phyloP scores from a whole-genome alignment of 2,329 filamentous ascomycete species.

The Pyricularia sp. region DNA sequence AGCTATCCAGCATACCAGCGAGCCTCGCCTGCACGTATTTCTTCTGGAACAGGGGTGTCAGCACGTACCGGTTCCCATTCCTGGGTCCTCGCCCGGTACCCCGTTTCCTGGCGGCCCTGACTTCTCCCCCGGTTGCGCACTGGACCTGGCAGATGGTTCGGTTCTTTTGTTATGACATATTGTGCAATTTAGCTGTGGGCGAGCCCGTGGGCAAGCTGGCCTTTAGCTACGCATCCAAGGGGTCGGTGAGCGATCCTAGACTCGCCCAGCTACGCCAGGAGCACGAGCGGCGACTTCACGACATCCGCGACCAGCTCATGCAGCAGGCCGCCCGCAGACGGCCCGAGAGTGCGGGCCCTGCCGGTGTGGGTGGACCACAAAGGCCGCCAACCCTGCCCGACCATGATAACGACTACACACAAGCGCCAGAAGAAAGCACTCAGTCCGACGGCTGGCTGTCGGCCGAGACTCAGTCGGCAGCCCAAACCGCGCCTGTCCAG shows the following conservation, averaged over 20 bases:
- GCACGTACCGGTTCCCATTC: slow-evolving; percentile 10
- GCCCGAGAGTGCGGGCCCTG: not conserved
- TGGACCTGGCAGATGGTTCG: not conserved
- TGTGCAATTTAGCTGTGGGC: not conserved
- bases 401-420: not conserved
- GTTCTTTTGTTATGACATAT: not conserved
- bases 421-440: not conserved
- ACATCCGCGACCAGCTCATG: not conserved
- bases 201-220: not conserved
- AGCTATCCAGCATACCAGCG: slow-evolving; percentile 5
- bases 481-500: not conserved
- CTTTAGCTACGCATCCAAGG: not conserved
- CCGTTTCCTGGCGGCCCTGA: slow-evolving; percentile 9
- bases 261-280: not conserved
- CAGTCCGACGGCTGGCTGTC: not conserved
- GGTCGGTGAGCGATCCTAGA: not conserved
- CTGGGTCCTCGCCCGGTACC: slow-evolving; percentile 3
- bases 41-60: slow-evolving; percentile 6
- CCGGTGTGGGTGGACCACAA: not conserved
- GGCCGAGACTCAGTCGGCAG: not conserved
- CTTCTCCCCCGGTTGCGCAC: slow-evolving; percentile 4
- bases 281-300: not conserved
- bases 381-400: not conserved
- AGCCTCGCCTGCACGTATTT: slow-evolving; percentile 6
- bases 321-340: not conserved